Evolutionary conservation across 345 rosid genomes (phyloP), one percentile per base, ranked within the genome.

Genomic region (Salix purpurea): DNA sequence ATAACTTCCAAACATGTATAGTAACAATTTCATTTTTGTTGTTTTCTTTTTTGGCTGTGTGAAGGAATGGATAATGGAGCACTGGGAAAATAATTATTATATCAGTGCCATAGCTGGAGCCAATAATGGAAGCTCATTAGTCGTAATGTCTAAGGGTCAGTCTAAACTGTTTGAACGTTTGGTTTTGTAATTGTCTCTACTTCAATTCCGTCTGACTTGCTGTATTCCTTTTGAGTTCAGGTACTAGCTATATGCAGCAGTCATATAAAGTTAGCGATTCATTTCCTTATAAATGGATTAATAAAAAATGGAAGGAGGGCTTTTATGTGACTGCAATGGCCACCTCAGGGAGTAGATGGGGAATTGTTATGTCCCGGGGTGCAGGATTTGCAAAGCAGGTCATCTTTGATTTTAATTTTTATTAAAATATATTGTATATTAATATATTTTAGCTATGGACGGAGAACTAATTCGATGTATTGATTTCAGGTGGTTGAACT

Each of bases 61-160:
- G 75, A 76, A 96, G 98, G 99, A 96, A 70, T 96, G 99, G 99
- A 96, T 96, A 75, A 96, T 96, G 99, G 99, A 92, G 76, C 95
- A 93, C 67, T 96, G 99, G 99, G 99, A 93, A 84, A 93, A 93
- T 83, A 93, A 89, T 78, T 96, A 86, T 82, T 96, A 96, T 84
- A 96, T 96, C 72, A 96, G 92, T 74, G 87, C 97, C 69, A 86
- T 96, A 76, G 99, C 99, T 82, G 99, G 98, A 78, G 90, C 98
- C 70, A 86, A 64, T 82, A 91, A 87, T 78, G 99, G 99, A 79
- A 87, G 95, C 85, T 92, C 99, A 44, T 87, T 96, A 78, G 97
- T 96, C 34, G 99, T 96, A 54, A 96, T 96, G 99, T 96, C 99
- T 58, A 96, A 96, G 89, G 99, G 99, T 96, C 71, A 70, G 83